Evolutionary conservation across 805 yeast species (phyloP).

Genomic region (Yamadazyma insecticola): DNA sequence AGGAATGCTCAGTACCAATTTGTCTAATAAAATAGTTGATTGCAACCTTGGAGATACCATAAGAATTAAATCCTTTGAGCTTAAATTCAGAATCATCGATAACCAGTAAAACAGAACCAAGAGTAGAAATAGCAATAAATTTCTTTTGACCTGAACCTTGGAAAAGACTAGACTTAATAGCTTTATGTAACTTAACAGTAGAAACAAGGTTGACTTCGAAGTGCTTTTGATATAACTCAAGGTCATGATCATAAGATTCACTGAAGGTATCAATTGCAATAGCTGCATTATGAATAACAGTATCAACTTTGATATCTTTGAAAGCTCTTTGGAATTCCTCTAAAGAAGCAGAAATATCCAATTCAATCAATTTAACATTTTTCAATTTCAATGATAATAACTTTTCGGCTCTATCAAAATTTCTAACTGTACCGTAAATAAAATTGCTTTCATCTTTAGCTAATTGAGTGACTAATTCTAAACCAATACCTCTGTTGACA

Average conservation of each 20-base stretch:
- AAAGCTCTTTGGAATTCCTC: constrained; percentile 1
- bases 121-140: constrained; percentile 11
- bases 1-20: constrained; percentile 15
- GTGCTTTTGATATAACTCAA: neutral
- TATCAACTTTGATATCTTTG: neutral
- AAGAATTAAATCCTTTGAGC: constrained; percentile 15
- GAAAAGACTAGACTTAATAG: neutral
- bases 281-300: constrained; percentile 30
- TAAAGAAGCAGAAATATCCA: constrained; percentile 1
- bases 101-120: constrained; percentile 5
- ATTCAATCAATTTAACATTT: constrained; percentile 1
- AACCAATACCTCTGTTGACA: constrained; percentile 8
- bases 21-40: constrained; percentile 24
- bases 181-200: constrained; percentile 1
- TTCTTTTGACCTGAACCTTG: neutral
- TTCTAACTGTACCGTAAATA: constrained; percentile 8
- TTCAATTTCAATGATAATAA: neutral
- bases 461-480: neutral
- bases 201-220: constrained; percentile 1
- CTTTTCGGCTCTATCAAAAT: constrained; percentile 6
- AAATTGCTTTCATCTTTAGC: constrained; percentile 2
- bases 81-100: too few relatives aligned
- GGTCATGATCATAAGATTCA: neutral
- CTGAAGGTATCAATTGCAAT: neutral
- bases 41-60: constrained; percentile 35